Percentiles rank a stretch among this genome's conserved stretches.
These are phyloP conservation scores for Talaromyces borbonicus DNA, from an alignment of 495 filamentous ascomycete genomes.

Conservation along the genomic window DNA sequence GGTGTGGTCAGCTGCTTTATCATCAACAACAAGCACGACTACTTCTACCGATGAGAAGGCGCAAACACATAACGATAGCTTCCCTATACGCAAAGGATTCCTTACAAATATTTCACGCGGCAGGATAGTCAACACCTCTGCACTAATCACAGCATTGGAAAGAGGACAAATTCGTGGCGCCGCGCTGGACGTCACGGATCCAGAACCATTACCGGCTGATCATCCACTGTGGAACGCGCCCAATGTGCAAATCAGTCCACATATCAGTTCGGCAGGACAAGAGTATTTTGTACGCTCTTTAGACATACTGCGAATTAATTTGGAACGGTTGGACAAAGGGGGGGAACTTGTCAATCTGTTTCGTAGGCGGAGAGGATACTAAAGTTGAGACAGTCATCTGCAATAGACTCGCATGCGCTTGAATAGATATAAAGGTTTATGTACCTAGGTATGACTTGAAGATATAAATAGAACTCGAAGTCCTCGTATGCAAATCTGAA, in stretches of 20 bases:
- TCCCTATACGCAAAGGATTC: constrained; percentile 37
- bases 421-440: no score
- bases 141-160: constrained; percentile 51
- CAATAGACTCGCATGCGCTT: no score
- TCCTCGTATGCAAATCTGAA: no score
- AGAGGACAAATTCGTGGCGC: constrained; percentile 46
- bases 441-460: no score
- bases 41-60: constrained; percentile 8
- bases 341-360: constrained; percentile 53
- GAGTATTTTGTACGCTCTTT: constrained; percentile 46
- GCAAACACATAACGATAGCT: constrained; percentile 13
- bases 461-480: no score
- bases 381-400: no score
- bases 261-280: constrained; percentile 51
- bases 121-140: constrained; percentile 51
- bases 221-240: constrained; percentile 53
- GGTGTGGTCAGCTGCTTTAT: constrained; percentile 30
- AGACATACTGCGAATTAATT: constrained; percentile 47
- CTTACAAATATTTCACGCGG: constrained; percentile 63
- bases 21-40: not conserved
- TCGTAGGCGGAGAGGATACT: constrained; percentile 39
- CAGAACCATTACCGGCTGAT: constrained; percentile 59
- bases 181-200: constrained; percentile 68
- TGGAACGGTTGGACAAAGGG: constrained; percentile 45
- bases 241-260: constrained; percentile 63